Conservation (phyloP, 345 rosid species). For the Gossypium stocksii region DNA sequence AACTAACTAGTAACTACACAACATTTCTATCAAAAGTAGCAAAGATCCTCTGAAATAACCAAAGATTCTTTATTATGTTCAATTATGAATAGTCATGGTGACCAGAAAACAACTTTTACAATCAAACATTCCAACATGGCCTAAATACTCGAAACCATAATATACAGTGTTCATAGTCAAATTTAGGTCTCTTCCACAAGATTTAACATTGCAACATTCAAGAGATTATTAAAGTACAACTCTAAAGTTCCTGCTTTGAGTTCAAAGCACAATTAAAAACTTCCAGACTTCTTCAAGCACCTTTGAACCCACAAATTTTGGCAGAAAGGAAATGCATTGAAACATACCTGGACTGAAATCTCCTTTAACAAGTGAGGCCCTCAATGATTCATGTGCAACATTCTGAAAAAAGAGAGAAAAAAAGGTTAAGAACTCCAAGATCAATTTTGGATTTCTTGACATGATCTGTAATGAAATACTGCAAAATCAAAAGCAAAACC, state of each 20-base stretch:
- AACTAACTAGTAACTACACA: neutral
- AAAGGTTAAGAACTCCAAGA: constrained; percentile 19
- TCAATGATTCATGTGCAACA: constrained; percentile 66
- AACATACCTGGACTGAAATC: constrained; percentile 42
- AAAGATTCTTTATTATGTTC: neutral
- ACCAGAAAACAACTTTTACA: neutral
- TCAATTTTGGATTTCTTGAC: neutral
- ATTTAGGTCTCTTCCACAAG: neutral
- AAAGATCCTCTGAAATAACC: neutral
- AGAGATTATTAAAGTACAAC: neutral
- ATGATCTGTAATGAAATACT: neutral
- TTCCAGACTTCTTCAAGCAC: neutral
- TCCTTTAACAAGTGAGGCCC: constrained; percentile 47
- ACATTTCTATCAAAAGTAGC: neutral
- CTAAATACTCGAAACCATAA: neutral
- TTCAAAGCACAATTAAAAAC: neutral
- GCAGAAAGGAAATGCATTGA: constrained; percentile 6
- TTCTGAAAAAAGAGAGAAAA: constrained; percentile 41
- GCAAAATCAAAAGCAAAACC: constrained; percentile 2
- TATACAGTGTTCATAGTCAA: constrained; percentile 4
- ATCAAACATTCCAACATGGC: neutral
- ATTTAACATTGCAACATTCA: neutral
- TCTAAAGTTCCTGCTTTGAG: neutral
- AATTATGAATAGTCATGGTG: neutral
- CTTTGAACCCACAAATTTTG: neutral